Conservation (phyloP, 108 stramenopile species). For the Schizochytrium sp. region DNA sequence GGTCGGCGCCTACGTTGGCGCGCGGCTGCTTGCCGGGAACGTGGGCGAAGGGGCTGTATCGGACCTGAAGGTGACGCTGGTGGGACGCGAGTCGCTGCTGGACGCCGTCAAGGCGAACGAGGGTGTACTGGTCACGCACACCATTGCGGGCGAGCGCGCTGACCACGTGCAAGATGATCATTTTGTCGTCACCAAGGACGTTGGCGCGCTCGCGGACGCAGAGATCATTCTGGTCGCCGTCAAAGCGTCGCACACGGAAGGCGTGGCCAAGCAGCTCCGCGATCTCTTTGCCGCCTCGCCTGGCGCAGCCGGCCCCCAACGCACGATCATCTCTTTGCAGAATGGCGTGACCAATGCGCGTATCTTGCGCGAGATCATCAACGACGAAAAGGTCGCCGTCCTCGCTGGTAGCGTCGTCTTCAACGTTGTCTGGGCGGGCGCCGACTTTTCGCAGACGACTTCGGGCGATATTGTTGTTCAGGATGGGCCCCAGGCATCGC, state of each 20-base stretch:
- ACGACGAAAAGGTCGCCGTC: neutral
- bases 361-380: neutral
- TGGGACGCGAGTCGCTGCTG: neutral
- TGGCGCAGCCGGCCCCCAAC: neutral
- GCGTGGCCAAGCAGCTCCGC: neutral
- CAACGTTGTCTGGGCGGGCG: neutral
- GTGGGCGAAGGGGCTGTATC: neutral
- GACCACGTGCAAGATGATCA: neutral
- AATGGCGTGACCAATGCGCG: conserved; percentile 9
- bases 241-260: neutral
- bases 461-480: neutral
- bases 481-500: neutral
- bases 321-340: neutral
- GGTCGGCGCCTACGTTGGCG: neutral
- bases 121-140: neutral
- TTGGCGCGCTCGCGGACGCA: neutral
- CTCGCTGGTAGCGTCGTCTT: neutral
- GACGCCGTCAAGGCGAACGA: neutral
- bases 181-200: neutral
- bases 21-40: neutral
- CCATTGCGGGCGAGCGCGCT: neutral
- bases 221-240: neutral
- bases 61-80: neutral
- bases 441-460: neutral
- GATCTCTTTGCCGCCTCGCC: neutral